Percentiles rank a stretch among this genome's conserved stretches.
Evolutionary conservation across 371 early-diverging fungal species (phyloP).

Genomic region (Mortierella sp.): DNA sequence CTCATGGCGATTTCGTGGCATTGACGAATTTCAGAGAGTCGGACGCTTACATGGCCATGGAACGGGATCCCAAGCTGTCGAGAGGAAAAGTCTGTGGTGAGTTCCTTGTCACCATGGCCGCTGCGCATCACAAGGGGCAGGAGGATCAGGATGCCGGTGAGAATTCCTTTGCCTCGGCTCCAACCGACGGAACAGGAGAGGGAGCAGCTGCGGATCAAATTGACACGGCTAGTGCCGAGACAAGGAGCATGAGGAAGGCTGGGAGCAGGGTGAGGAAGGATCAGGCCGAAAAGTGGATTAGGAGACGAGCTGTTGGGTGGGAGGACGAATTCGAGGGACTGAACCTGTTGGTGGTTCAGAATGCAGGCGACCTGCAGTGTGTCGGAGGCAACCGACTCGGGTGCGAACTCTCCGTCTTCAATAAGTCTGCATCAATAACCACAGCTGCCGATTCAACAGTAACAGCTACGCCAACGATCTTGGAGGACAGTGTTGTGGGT

Average conservation of each 20-base stretch:
- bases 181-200: too few species aligned
- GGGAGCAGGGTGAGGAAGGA: not conserved
- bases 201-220: too few species aligned
- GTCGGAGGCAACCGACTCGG: slow-evolving; percentile 61
- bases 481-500: slow-evolving; percentile 40
- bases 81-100: slow-evolving; percentile 66
- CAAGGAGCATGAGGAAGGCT: not conserved
- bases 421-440: not conserved
- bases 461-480: not conserved
- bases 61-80: slow-evolving; percentile 32
- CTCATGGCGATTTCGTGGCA: slow-evolving; percentile 65
- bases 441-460: not conserved
- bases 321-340: slow-evolving; percentile 64
- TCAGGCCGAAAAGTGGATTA: slow-evolving; percentile 48
- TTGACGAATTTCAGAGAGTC: slow-evolving; percentile 72
- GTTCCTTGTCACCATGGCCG: slow-evolving; percentile 57
- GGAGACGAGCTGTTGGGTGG: slow-evolving; percentile 38
- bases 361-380: slow-evolving; percentile 36
- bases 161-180: not conserved
- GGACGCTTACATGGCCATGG: slow-evolving; percentile 15
- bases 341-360: slow-evolving; percentile 66
- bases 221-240: too few species aligned
- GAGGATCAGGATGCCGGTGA: slow-evolving; percentile 26
- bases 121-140: slow-evolving; percentile 40
- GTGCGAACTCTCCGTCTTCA: slow-evolving; percentile 56